Base-by-base conservation (phyloP, 1,284 basidiomycete species). In the Athelia psychrophila region DNA sequence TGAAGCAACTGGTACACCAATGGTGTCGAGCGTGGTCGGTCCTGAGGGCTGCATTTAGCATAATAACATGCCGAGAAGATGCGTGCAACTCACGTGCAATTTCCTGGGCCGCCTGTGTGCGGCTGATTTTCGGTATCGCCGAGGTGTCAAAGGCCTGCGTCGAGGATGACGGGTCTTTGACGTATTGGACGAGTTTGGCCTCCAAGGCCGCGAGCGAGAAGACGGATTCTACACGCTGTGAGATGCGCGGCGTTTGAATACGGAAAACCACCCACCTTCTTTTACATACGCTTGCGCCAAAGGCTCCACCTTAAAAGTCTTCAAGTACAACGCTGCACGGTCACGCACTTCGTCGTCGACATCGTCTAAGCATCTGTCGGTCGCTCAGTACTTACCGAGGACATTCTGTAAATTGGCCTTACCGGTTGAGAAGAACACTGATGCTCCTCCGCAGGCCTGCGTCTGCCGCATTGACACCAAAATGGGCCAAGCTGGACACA, bases 311-410 rank as follows among this genome's bases (percentile, higher is more conserved):
- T 88, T 81, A 61, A 98, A 84, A 6, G 92, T 80, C 72, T 85
- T 88, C 55, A 97, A 80, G 71, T 97, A 98, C 71, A 99, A 82
- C 10, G 96, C 93, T 4, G 96, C 97, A 54, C 97, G 91, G 69
- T 99, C 97, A 50, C 97, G 87, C 55, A 99, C 97, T 77, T 99
- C 97, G 66, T 99, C 97, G 57, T 99, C 97, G 18, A 98, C 93
- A 70, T 99, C 97, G 67, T 99, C 97, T 58, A 99, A 76, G 68
- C 97, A 99, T 60, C 94, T 93, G 56, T 23, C 40, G 47, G 44
- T 48, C 36, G 6, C 54, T 32, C 44, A 46, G 44, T 20, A 44
- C 25, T 33, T n/a, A 32, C 42, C n/a, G 35, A 13, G 4, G 42
- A 23, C 12, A 47, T 9, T 15, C 48, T 24, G 42, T 48, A 38